Evolutionary conservation across 805 yeast species (phyloP).

Genomic region (Barnettozyma siamensis): DNA sequence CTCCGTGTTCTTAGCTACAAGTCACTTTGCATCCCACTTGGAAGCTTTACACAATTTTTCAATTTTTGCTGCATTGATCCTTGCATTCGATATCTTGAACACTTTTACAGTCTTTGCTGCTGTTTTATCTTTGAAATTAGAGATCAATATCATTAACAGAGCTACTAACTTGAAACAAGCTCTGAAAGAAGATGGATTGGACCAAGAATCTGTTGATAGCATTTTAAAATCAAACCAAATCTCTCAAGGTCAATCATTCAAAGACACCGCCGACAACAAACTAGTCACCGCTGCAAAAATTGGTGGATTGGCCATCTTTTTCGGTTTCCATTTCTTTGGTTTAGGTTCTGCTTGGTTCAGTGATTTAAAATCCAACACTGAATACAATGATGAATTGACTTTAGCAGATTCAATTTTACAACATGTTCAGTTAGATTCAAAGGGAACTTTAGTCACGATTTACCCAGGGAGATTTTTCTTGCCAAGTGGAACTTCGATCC

Average conservation of each 20-base stretch:
- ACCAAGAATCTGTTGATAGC: constrained; percentile 64
- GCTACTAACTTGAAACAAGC: constrained; percentile 72
- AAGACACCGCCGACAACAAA: constrained; percentile 32
- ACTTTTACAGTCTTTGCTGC: constrained; percentile 81
- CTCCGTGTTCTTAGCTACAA: constrained; percentile 60
- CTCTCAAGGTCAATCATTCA: constrained; percentile 21
- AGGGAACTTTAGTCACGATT: constrained; percentile 52
- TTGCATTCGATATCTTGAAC: constrained; percentile 65
- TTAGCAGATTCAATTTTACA: constrained; percentile 24
- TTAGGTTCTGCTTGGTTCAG: constrained; percentile 69
- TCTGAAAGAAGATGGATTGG: constrained; percentile 89
- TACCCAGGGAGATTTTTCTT: constrained; percentile 52
- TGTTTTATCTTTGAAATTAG: constrained; percentile 79
- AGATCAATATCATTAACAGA: constrained; percentile 79
- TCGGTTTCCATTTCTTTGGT: constrained; percentile 61
- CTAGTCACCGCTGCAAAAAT: constrained; percentile 51
- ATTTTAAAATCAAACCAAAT: constrained; percentile 37
- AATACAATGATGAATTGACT: constrained; percentile 13
- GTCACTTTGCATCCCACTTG: constrained; percentile 58
- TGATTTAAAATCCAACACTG: constrained; percentile 33
- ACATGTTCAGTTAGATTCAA: constrained; percentile 33
- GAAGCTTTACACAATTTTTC: constrained; percentile 79
- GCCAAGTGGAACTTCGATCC: constrained; percentile 50
- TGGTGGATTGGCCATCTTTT: constrained; percentile 51
- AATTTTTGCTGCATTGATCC: constrained; percentile 61